Evolutionary conservation across 108 stramenopile species (phyloP), one percentile per base, ranked within the genome.

Genomic region (Skeletonema costatum): DNA sequence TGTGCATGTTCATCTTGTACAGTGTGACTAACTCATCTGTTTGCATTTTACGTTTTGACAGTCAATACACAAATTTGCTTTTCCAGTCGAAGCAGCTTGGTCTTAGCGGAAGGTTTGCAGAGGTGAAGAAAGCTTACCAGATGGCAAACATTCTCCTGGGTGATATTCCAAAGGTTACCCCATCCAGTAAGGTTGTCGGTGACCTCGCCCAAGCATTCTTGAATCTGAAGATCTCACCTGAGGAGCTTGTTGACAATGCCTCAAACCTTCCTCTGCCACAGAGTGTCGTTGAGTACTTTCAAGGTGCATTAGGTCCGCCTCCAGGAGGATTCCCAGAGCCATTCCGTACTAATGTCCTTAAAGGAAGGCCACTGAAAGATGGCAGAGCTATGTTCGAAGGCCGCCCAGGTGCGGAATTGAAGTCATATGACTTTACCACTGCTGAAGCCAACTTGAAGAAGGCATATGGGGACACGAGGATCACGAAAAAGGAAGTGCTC

Each of bases 131-230:
- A 44, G 86, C 89, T 17, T 96, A 95, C 81, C 83, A 87, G 31
- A 74, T 71, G 10, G 94, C 92, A 38, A 96, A 96, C 79, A 77
- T 63, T 2, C 70, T 96, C n/a, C 73, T 95, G 14, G 96, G 96
- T 12, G 96, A 95, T 75, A 93, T 96, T 71, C 85, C 90, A 66
- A 96, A 96, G 89, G 94, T 94, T 17, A 96, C 95, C 3, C 95
- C 95, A 10, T 91, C 90, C n/a, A 92, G 90, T 44, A 96, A 96
- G 89, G 87, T 87, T 21, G 89, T 90, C 5, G 95, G 95, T 30
- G 95, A 96, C 75, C 75, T 96, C 2, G 95, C 95, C 16, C 90
- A 94, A 84, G 93, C 80, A 86, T 94, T 85, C 89, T 94, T 39
- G 80, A 76, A 9, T 25, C 77, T 90, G 63, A 66, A 86, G 14